A percentile compares a stretch with the other conserved stretches of the same genome.
Conservation (phyloP, 306 rosid species). For the Parietaria judaica region DNA sequence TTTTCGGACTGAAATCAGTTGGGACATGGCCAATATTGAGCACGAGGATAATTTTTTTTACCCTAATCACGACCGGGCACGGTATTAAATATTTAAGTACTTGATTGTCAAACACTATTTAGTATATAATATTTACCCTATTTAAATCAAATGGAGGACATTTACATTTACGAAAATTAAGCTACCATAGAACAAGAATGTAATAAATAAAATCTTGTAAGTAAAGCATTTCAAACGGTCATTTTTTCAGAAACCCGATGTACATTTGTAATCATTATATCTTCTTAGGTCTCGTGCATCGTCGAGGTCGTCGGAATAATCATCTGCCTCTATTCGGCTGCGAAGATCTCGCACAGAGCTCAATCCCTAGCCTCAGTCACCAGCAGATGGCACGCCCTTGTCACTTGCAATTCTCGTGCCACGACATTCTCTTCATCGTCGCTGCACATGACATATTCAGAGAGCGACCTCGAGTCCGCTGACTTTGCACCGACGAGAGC, state of each 20-base stretch:
- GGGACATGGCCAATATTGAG: no score
- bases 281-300: slow-evolving; percentile 28
- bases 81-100: no score
- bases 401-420: slow-evolving; percentile 30
- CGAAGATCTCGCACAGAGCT: slow-evolving; percentile 44
- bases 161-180: no score
- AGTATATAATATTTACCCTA: no score
- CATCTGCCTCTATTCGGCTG: slow-evolving; percentile 35
- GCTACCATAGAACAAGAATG: no score
- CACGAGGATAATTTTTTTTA: no score
- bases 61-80: no score
- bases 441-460: slow-evolving; percentile 23
- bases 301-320: slow-evolving; percentile 38
- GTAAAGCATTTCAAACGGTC: not conserved
- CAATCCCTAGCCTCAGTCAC: slow-evolving; percentile 34
- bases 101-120: no score
- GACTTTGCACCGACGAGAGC: slow-evolving; percentile 26
- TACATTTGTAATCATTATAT: not conserved
- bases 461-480: slow-evolving; percentile 31
- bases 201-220: no score
- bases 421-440: not conserved
- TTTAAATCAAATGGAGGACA: no score
- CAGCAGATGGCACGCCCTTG: slow-evolving; percentile 46
- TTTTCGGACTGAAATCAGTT: no score
- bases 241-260: not conserved